phyloP scores from a whole-genome alignment of 805 yeast species.

The Saturnispora quitensis region DNA sequence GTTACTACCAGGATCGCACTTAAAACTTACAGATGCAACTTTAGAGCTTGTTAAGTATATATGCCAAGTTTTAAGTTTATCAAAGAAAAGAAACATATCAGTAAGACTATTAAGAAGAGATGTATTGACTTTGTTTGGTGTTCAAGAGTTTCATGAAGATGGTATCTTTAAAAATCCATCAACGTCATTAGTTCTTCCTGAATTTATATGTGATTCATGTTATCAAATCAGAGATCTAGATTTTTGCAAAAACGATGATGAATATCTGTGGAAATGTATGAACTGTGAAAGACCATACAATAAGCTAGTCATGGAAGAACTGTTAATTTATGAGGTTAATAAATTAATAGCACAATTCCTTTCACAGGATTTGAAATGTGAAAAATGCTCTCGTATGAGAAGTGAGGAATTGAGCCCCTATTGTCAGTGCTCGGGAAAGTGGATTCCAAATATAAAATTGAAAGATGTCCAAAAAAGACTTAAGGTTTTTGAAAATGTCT shows the following conservation, averaged over 20 bases:
- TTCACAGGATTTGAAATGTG: conserved; percentile 75
- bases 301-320: conserved; percentile 68
- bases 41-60: conserved; percentile 71
- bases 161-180: conserved; percentile 72
- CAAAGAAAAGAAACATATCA: conserved; percentile 57
- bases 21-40: conserved; percentile 55
- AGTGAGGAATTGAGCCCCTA: conserved; percentile 60
- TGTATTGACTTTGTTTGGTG: conserved; percentile 61
- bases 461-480: conserved; percentile 37
- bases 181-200: conserved; percentile 53
- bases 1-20: conserved; percentile 61
- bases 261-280: conserved; percentile 49
- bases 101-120: conserved; percentile 68
- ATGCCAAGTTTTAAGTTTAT: conserved; percentile 63
- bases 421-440: conserved; percentile 84
- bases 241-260: conserved; percentile 60
- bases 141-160: conserved; percentile 74
- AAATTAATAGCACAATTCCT: conserved; percentile 49
- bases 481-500: conserved; percentile 46
- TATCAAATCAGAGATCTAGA: conserved; percentile 68
- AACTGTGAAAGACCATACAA: conserved; percentile 59
- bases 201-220: conserved; percentile 74
- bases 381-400: conserved; percentile 61
- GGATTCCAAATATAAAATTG: conserved; percentile 51
- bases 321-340: conserved; percentile 55